Evolutionary conservation across 768 basidiomycete species (phyloP).

Genomic region (Collybiopsis luxurians): DNA sequence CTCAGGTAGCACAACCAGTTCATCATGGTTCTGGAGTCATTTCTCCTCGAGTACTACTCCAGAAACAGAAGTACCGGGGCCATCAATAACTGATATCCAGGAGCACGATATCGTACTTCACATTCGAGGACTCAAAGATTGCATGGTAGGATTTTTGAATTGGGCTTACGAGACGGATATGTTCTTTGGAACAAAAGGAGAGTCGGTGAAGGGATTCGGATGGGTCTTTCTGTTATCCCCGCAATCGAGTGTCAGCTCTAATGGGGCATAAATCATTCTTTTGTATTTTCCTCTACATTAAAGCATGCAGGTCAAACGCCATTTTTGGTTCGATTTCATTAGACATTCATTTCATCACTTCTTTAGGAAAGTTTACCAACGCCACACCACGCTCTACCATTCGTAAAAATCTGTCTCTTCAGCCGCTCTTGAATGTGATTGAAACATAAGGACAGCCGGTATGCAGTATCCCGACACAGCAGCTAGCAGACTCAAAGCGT

Average conservation of each 20-base stretch:
- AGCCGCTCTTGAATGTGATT: no score
- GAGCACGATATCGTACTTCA: slow-evolving; percentile 23
- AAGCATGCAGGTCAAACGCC: no score
- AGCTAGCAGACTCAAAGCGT: no score
- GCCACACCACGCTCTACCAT: no score
- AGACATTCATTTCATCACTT: no score
- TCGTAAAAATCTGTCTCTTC: no score
- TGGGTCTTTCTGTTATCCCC: slow-evolving; percentile 49
- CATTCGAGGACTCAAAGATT: slow-evolving; percentile 51
- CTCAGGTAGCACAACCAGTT: not conserved
- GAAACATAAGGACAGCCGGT: no score
- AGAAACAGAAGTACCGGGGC: not conserved
- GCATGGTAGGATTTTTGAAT: slow-evolving; percentile 55
- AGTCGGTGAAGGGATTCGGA: slow-evolving; percentile 56
- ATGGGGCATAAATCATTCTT: not conserved
- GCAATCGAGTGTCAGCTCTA: not conserved
- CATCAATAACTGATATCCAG: not conserved
- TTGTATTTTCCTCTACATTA: no score
- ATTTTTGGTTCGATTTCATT: no score
- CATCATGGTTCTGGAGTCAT: not conserved
- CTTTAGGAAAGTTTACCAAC: no score
- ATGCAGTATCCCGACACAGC: no score
- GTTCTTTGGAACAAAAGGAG: slow-evolving; percentile 56
- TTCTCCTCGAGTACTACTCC: not conserved
- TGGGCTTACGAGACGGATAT: slow-evolving; percentile 65